Base-by-base conservation (phyloP, 352 stramenopile genomes). In the Pythium pyrilobum region DNA sequence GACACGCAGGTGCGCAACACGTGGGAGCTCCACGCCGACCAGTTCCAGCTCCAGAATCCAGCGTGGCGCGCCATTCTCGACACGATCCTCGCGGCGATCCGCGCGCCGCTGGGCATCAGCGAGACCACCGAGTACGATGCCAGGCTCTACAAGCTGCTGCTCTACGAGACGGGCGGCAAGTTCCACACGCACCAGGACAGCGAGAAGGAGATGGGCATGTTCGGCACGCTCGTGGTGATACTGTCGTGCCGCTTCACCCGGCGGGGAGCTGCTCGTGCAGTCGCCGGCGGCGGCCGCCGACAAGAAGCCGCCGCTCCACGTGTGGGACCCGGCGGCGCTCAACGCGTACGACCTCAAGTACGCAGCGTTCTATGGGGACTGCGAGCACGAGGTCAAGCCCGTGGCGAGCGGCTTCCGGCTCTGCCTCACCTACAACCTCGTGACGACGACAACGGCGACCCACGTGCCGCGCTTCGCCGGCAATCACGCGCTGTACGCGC, bases 171-270 rank as follows among this genome's bases (percentile, higher is more conserved):
- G 36, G 69, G 64, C 5, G 72, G 69, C 23, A 67, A 72, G 48
- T 79, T 82, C 42, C 23, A 62, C 18, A 52, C 40, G n/a, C 66
- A 79, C 52, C 62, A 71, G 38, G 72, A 83, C 43, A 82, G 63
- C 37, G 72, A 82, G 59, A 79, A 82, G 47, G 67, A 77, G 39
- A 31, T 46, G 28, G 69, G 69, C 11, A 79, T 79, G 69, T 74
- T 82, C 32, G 72, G 67, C 0, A 77, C 72, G n/a, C 48, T 82
- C 4, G 52, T 81, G 38, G 46, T 82, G 4, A 46, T 77, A 46
- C 58, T 79, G 15, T 69, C 72, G 4, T 58, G 63, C 21, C 20
- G 25, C 8, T 62, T 71, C 39, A 36, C 31, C 45, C 20, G 65
- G 60, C 10, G 65, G 56, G 4, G 60, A 73, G 18, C 33, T 70